Base-by-base conservation (phyloP, 371 early-diverging fungal genomes). In the Lichtheimia ramosa region DNA sequence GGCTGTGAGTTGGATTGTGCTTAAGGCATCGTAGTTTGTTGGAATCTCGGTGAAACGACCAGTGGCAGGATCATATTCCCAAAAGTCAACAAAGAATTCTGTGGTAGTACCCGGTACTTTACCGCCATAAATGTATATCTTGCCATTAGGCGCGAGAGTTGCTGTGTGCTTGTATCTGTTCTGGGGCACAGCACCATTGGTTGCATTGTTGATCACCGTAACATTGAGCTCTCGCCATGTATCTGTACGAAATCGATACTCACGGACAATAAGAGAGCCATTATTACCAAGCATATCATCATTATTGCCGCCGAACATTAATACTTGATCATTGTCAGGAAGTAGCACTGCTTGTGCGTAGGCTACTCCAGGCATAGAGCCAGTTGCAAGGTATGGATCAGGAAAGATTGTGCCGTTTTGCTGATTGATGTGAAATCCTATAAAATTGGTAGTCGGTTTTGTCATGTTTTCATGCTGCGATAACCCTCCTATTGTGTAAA, bases 271-370 rank as follows among this genome's bases (percentile, higher is more conserved):
- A 28, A 28, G 28, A 1, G 28, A 5, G 28, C 28, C 7, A 7
- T 28, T 28, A 28, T 28, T 28, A 3, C 7, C 28, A 3, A 28
- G 7, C 28, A 28, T 28, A 1, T 28, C 28, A 28, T 25, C 25
- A 25, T 28, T 28, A 28, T 28, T 14, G n/a, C 59, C 51, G 0
- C 59, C 59, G 23, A 58, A 51, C 20, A 58, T 14, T 3, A 58
- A 25, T 12, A 58, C 7, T 10, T 34, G 50, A n/a, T 58, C 41
- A 12, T 58, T 58, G n/a, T 58, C 59, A 5, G 59, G 59, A n/a
- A 58, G 42, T 27, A 58, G 14, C 15, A 58, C 51, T 14, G 51
- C 51, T 51, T 52, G 53, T 39, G 18, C 40, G 40, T 16, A 52
- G 13, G 53, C 24, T 40, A 52, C 40, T 5, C 40, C 39, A 28